These are phyloP conservation scores for Penicillium crustosum DNA, from an alignment of 2,329 filamentous ascomycete genomes.

Conservation along the genomic window DNA sequence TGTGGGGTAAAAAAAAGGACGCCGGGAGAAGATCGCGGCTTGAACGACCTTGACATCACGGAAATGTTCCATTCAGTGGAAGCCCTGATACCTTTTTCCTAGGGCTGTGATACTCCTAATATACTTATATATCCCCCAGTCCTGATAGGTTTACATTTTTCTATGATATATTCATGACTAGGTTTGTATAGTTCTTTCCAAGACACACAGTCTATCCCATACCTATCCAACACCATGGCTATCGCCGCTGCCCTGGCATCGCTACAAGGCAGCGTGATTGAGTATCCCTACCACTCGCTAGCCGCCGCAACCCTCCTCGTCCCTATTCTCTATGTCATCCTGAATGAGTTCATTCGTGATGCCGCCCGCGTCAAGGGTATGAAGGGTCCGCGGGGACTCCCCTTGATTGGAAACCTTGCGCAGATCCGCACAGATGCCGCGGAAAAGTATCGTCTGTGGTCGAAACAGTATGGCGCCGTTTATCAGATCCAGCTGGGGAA, in stretches of 20 bases:
- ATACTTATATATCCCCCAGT: background rate
- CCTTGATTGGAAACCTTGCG: slow-evolving; percentile 56
- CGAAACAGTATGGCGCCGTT: slow-evolving; percentile 51
- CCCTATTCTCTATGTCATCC: slow-evolving; percentile 48
- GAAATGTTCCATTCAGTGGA: slow-evolving; percentile 19
- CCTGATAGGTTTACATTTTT: background rate
- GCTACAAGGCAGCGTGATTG: slow-evolving; percentile 20
- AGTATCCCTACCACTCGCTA: slow-evolving; percentile 25
- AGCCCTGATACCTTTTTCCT: background rate
- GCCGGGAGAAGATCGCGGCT: background rate
- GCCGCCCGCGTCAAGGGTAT: slow-evolving; percentile 49
- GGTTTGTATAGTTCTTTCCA: background rate
- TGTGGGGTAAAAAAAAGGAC: background rate
- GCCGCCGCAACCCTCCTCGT: slow-evolving; percentile 22
- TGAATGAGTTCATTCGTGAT: slow-evolving; percentile 52
- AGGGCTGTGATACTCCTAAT: background rate
- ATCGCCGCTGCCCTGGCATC: slow-evolving; percentile 25
- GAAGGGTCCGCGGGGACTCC: slow-evolving; percentile 52
- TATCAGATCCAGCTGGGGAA: slow-evolving; percentile 61
- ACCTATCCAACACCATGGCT: slow-evolving; percentile 26
- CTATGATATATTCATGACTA: background rate
- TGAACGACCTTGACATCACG: slow-evolving; percentile 4
- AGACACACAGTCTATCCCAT: background rate
- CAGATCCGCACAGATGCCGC: slow-evolving; percentile 58
- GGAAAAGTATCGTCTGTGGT: slow-evolving; percentile 58